Evolutionary conservation across 129 eudicot species (phyloP).

Genomic region (Artemisia annua): DNA sequence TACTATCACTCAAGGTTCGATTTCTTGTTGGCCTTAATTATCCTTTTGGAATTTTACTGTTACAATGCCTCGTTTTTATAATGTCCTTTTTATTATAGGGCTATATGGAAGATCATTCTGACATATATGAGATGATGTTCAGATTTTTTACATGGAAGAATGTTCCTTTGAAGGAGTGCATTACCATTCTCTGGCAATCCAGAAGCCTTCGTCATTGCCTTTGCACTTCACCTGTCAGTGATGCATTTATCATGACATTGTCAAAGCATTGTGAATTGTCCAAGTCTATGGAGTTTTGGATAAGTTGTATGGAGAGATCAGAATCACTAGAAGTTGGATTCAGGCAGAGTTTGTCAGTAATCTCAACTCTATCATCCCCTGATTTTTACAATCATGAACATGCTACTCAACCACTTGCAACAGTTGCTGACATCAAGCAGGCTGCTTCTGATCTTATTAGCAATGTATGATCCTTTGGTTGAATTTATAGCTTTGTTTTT

Average conservation of each 20-base stretch:
- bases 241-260: conserved; percentile 45
- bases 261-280: conserved; percentile 51
- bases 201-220: conserved; percentile 86
- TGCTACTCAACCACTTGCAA: conserved; percentile 28
- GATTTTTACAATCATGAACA: conserved; percentile 34
- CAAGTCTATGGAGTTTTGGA: conserved; percentile 63
- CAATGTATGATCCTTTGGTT: conserved; percentile 47
- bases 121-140: conserved; percentile 56
- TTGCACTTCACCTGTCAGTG: conserved; percentile 73
- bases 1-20: conserved; percentile 73
- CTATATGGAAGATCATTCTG: conserved; percentile 53
- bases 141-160: conserved; percentile 51
- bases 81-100: conserved; percentile 53
- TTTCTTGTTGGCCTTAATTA: conserved; percentile 11
- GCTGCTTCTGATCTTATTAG: conserved; percentile 65
- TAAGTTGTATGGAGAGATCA: conserved; percentile 56
- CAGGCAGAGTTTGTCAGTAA: conserved; percentile 45
- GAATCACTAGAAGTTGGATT: conserved; percentile 59
- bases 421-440: conserved; percentile 49
- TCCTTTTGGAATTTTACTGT: conserved; percentile 4
- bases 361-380: conserved; percentile 37
- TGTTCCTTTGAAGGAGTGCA: conserved; percentile 43
- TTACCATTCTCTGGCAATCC: conserved; percentile 68
- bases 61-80: conserved; percentile 15
- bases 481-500: conserved; percentile 10